Evolutionary conservation across 768 basidiomycete species (phyloP), one percentile per base, ranked within the genome.

Genomic region (Rhizopogon vinicolor): DNA sequence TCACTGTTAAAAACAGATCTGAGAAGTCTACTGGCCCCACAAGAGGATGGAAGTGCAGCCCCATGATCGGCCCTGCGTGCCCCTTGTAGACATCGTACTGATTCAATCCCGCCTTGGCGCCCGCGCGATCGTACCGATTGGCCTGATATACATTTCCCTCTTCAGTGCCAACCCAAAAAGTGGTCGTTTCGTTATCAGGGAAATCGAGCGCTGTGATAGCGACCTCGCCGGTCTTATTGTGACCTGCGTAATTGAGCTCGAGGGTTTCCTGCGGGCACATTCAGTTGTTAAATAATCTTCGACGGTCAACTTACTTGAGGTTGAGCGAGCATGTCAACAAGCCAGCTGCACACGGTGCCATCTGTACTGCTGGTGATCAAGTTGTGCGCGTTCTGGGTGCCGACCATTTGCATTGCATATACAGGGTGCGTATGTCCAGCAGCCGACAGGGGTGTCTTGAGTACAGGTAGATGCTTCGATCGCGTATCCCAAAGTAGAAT

Each of bases 361-460:
- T 99, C 97, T 10, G 97, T 98, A 63, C 94, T 97, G 64, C 90
- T 92, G 10, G 94, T 93, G 60, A 99, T 93, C 56, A 99, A 74
- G 66, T 97, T 98, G 70, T 98, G 95, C 1, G 97, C 97, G 68
- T 98, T 98, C 72, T 98, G 97, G 2, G 97, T 97, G 8, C 97
- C 97, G 16, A 98, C 91, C 87, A 98, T 93, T 61, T 91, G 87
- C 87, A 99, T 97, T 0, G 93, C 91, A 74, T 99, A 99, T 40
- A 99, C 92, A 0, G 97, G 97, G 72, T 99, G 96, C 3, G 97
- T 98, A 67, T 99, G 97, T 0, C 97, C 97, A 29, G 93, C 86
- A 1, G 95, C 93, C 14, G 95, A 97, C 41, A 98, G 72, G 0
- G 97, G 97, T 5, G 97, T 97, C 75, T 98, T 99, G 48, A 98